Evolutionary conservation across 2,329 filamentous ascomycete genomes (phyloP), one percentile per base, ranked within the genome.

Genomic region (Leptographium galeiforme): DNA sequence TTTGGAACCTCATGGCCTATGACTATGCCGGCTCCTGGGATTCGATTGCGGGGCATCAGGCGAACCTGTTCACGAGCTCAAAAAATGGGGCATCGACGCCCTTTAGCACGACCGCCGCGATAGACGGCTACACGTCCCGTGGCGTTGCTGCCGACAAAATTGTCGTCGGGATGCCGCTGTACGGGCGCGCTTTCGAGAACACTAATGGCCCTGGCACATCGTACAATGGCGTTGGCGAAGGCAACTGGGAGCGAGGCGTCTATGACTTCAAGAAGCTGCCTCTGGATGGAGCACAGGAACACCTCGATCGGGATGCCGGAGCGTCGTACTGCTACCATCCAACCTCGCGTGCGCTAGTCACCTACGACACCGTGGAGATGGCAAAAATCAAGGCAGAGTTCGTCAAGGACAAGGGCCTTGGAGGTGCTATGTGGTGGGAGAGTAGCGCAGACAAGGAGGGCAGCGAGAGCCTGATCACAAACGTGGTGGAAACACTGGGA

Each of bases 371-470:
- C 1, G 76, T 81, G 1, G 69, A 72, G 4, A 79, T 89, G 66
- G 84, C 82, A 4, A 72, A 72, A 59, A 65, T 70, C 59, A 97
- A 96, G 72, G 81, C 82, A 1, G 70, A 78, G 12, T 95, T 82
- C 65, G 79, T 96, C 63, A 77, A 74, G 63, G 66, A 77, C 19
- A 71, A 76, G 46, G 73, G 79, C 0, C 75, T 96, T 0, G 90
- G 89, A 2, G 91, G 91, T 18, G 88, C 78, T n/a, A 96, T 97
- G 90, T 97, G 89, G 89, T 95, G 89, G 89, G 90, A 96, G 70
- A 87, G 81, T 61, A 91, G 85, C 62, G 83, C 79, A 1, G 91
- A 96, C 65, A 83, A 82, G 63, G 64, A 68, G 3, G 82, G 81
- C 0, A 71, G 74, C 0, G 68, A 75, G 52, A 91, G 87, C 61